phyloP scores from a whole-genome alignment of 1,284 basidiomycete species.

The Marasmius oreades region DNA sequence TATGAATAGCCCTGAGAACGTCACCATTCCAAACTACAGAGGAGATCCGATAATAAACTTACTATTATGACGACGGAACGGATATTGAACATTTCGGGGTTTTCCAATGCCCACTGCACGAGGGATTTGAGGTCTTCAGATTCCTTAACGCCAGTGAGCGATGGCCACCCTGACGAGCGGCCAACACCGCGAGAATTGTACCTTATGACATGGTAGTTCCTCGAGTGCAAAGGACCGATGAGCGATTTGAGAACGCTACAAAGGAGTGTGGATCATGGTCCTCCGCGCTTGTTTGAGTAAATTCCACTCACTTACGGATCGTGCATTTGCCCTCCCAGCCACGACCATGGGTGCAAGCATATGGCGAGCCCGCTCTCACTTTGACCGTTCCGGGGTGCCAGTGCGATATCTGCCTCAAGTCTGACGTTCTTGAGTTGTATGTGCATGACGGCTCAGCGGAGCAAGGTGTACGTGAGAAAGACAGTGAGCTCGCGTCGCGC shows the following conservation, averaged over 20 bases:
- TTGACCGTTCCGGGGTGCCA: no score
- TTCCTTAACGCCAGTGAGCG: slow-evolving; percentile 67
- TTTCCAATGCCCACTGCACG: slow-evolving; percentile 50
- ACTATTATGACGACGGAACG: slow-evolving; percentile 52
- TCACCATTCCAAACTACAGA: slow-evolving; percentile 10
- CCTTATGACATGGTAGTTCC: slow-evolving; percentile 55
- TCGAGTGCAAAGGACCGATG: slow-evolving; percentile 32
- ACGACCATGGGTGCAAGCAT: slow-evolving; percentile 76
- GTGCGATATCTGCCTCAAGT: no score
- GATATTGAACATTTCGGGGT: slow-evolving; percentile 35
- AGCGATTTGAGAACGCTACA: slow-evolving; percentile 36
- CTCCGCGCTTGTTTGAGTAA: slow-evolving; percentile 8
- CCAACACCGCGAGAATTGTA: slow-evolving; percentile 80
- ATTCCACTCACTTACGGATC: slow-evolving; percentile 55
- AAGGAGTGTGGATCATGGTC: slow-evolving; percentile 9
- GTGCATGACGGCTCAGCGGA: no score
- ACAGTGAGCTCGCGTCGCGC: no score
- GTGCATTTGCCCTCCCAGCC: slow-evolving; percentile 69
- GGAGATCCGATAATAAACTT: slow-evolving; percentile 19
- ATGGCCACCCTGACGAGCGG: slow-evolving; percentile 62
- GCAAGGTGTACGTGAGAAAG: no score
- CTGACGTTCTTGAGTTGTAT: no score
- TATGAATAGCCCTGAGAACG: slow-evolving; percentile 70
- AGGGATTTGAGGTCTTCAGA: slow-evolving; percentile 62
- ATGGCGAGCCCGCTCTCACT: slow-evolving; percentile 45